Base-by-base conservation (phyloP, 1,284 basidiomycete genomes). In the Hypsizygus ulmarius region DNA sequence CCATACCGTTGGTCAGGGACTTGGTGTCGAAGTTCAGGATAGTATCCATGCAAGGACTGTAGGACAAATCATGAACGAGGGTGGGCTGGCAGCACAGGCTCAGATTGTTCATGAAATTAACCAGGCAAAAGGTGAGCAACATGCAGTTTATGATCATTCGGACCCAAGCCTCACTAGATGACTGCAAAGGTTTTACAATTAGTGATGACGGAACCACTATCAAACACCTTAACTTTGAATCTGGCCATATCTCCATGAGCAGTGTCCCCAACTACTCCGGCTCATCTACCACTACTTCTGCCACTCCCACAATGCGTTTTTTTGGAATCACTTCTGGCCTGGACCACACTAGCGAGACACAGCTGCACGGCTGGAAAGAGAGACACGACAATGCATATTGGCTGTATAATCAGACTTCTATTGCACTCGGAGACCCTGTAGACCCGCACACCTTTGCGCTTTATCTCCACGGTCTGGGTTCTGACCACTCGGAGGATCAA, bases 401-500 rank as follows among this genome's bases (percentile, higher is more conserved):
- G 15, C n/a, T 11, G 11, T 25, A 47, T 33, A 14, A 33, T 36
- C n/a, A 36, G 16, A 32, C 6, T 21, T 29, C 46, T 41, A 39
- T 28, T 12, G 39, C 7, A 9, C 19, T 3, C 29, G 25, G 12
- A 21, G 11, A 16, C 21, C 39, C 18, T 29, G 46, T 33, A 3
- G 25, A 47, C 35, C 8, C 18, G 9, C 32, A 21, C 11, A 38
- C n/a, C 18, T 39, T 46, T 27, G 4, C 30, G 14, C 10, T 19
- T 8, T 29, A 21, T 28, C 30, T 51, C 3, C 39, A 16, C 2
- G 44, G 49, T 49, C 12, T 21, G 38, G 5, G 16, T 11, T 55
- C 57, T 0, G 63, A 65, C 48, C 60, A 65, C 36, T 61, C 61
- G 0, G 49, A 53, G 18, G 63, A 65, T 38, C 60, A 65, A 50